These are phyloP conservation scores for Carex cristatella DNA, from an alignment of 176 grass and related monocot genomes.

Conservation along the genomic window DNA sequence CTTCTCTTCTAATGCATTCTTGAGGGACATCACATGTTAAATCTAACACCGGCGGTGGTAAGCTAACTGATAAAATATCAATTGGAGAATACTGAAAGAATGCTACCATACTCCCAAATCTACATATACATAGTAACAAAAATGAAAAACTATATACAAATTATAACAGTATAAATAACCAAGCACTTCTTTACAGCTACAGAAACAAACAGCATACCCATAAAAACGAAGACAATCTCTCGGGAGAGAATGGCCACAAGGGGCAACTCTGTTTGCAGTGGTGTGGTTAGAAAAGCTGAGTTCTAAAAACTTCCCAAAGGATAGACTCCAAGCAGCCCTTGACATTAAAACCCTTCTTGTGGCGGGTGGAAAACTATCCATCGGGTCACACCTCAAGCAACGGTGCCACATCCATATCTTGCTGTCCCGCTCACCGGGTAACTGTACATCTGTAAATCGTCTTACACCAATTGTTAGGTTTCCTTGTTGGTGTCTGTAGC, in stretches of 20 bases:
- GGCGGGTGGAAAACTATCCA: constrained; percentile 70
- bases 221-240: constrained; percentile 87
- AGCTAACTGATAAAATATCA: constrained; percentile 65
- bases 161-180: neutral
- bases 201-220: constrained; percentile 47
- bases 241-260: constrained; percentile 82
- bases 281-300: constrained; percentile 84
- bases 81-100: constrained; percentile 74
- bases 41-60: constrained; percentile 64
- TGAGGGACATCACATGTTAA: constrained; percentile 42
- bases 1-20: constrained; percentile 82
- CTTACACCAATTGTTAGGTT: constrained; percentile 74
- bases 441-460: constrained; percentile 39
- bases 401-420: constrained; percentile 99
- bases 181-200: neutral
- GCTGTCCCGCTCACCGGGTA: constrained; percentile 68
- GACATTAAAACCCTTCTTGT: constrained; percentile 79
- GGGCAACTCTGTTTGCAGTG: constrained; percentile 80
- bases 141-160: constrained; percentile 18
- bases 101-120: constrained; percentile 85
- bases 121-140: constrained; percentile 36
- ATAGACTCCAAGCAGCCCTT: constrained; percentile 80
- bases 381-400: constrained; percentile 63
- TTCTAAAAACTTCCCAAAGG: constrained; percentile 97
- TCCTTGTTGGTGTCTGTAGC: constrained; percentile 78